Evolutionary conservation across 768 basidiomycete species (phyloP), one percentile per base, ranked within the genome.

Genomic region (Pisolithus sp.): DNA sequence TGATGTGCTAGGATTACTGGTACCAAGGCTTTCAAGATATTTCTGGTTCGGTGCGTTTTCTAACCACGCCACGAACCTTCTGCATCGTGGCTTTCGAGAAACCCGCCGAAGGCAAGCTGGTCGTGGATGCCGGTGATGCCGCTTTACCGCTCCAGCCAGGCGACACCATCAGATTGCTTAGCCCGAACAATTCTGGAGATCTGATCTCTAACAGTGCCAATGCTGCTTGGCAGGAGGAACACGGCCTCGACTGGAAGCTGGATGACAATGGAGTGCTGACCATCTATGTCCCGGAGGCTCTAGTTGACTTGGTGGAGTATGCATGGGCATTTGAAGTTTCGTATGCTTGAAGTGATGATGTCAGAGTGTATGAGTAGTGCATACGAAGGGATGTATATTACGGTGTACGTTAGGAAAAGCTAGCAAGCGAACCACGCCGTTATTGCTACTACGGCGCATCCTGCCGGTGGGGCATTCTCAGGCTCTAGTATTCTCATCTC

Each of bases 61-160:
- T 75, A 18, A 77, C 73, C 3, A 81, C 77, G 0, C 66, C 74
- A 5, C 71, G 57, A n/a, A 71, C 76, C 1, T 80, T 82, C 54
- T 82, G 77, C 54, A 68, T 81, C 54, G 60, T 79, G 37, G 67
- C 74, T 1, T 73, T 81, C 46, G 53, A 64, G 34, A 60, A 60
- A 6, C 78, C 78, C 0, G 52, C 51, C 2, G 34, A 61, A 0
- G 70, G 72, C 0, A 46, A 61, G 2, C 46, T 80, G 2, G 58
- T 65, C 2, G 60, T 81, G 1, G 61, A 67, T 18, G 56, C 49
- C 2, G 61, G 63, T 5, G 69, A 67, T 4, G 69, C 68, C 36
- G 65, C 66, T 18, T 57, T 79, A 12, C 79, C 80, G 1, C 51
- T 81, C 17, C 56, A 74, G 4, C 49, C 59, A 2, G 75, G 75